Evolutionary conservation across 495 filamentous ascomycete genomes (phyloP).

Genomic region (Hypomontagnella submonticulosa): DNA sequence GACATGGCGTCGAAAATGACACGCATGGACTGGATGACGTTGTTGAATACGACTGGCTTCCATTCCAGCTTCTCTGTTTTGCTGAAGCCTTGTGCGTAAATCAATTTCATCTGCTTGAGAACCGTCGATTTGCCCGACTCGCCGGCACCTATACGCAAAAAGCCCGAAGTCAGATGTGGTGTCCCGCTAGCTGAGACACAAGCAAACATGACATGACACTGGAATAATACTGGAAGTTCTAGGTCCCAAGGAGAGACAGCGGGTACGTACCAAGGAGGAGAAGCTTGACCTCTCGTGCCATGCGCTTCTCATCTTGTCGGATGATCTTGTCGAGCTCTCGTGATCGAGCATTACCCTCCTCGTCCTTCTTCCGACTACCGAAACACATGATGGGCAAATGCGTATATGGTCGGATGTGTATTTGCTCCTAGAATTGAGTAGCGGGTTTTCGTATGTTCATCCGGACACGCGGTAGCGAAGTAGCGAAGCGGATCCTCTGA

Average conservation of each 20-base stretch:
- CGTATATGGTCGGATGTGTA: slow-evolving; percentile 20
- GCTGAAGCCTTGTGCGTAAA: slow-evolving; percentile 92
- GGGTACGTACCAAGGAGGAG: slow-evolving; percentile 76
- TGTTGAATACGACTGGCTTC: slow-evolving; percentile 93
- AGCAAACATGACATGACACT: no score
- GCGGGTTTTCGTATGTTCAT: slow-evolving; percentile 23
- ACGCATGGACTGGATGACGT: slow-evolving; percentile 88
- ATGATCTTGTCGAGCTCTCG: slow-evolving; percentile 80
- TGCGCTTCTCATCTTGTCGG: slow-evolving; percentile 82
- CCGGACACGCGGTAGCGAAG: slow-evolving; percentile 8
- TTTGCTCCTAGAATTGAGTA: slow-evolving; percentile 9
- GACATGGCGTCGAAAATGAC: slow-evolving; percentile 95
- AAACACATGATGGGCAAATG: slow-evolving; percentile 69
- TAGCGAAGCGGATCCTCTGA: slow-evolving; percentile 1
- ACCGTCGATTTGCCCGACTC: slow-evolving; percentile 99
- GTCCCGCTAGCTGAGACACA: slow-evolving; percentile 37
- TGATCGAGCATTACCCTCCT: slow-evolving; percentile 61
- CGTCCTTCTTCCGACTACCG: slow-evolving; percentile 63
- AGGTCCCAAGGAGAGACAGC: slow-evolving; percentile 9
- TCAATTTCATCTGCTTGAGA: slow-evolving; percentile 99
- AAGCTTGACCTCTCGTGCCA: slow-evolving; percentile 84
- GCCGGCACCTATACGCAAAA: slow-evolving; percentile 76
- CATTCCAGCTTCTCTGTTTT: slow-evolving; percentile 92
- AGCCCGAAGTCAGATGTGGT: slow-evolving; percentile 42
- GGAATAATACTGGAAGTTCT: slow-evolving; percentile 18